Evolutionary conservation across 1,139 yeast genomes (phyloP), one percentile per base, ranked within the genome.

Genomic region (Insectozyma bohioensis): DNA sequence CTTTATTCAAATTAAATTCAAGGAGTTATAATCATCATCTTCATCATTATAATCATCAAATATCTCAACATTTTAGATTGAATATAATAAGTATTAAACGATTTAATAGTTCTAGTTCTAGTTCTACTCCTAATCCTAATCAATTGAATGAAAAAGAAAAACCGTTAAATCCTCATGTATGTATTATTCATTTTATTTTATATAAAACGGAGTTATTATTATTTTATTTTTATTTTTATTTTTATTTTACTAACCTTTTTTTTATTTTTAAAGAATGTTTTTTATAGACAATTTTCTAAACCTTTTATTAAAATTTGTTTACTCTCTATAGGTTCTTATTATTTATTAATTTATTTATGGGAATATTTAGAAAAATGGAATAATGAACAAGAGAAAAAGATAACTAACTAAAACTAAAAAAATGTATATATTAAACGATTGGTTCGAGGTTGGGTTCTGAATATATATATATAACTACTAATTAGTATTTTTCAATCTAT

Each of bases 401-500:
- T 20, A 20, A 7, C 5, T 5, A 7, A 20, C 23, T 7, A 6
- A 12, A 7, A 22, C 9, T 6, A 7, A 22, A 12, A 22, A 22
- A 12, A 5, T 9, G 18, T 16, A n/a, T n/a, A n/a, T n/a, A n/a
- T n/a, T n/a, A n/a, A n/a, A n/a, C n/a, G n/a, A n/a, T n/a, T n/a
- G n/a, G n/a, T n/a, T n/a, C n/a, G n/a, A n/a, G n/a, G n/a, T n/a
- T n/a, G n/a, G n/a, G n/a, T n/a, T n/a, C n/a, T n/a, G n/a, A n/a
- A n/a, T n/a, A n/a, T n/a, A n/a, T n/a, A n/a, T n/a, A n/a, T n/a
- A n/a, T n/a, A n/a, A n/a, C n/a, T n/a, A n/a, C n/a, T n/a, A n/a
- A n/a, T n/a, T n/a, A n/a, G 11, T 24, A 19, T 24, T 29, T 37
- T 59, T 54, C 45, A 72, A 63, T 50, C 69, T 71, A 39, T 66